These are phyloP conservation scores for Penicillium aurantiogriseum DNA, from an alignment of 2,329 filamentous ascomycete genomes.

Conservation along the genomic window DNA sequence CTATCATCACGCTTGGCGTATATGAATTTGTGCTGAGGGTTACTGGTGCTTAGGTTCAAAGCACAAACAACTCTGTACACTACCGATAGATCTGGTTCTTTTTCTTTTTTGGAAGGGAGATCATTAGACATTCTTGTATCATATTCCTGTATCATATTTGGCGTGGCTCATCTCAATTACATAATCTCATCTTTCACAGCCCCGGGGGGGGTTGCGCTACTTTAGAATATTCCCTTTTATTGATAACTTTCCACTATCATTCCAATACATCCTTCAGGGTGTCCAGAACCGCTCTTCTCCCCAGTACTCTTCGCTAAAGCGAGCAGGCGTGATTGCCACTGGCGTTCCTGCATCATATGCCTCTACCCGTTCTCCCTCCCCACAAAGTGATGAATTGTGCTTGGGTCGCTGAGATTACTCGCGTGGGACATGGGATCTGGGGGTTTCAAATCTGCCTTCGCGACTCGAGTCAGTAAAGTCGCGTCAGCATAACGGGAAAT, in stretches of 20 bases:
- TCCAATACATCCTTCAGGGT: neutral
- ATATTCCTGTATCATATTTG: neutral
- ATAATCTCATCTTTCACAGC: neutral
- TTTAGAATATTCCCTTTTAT: neutral
- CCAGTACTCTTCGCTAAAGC: neutral
- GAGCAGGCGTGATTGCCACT: neutral
- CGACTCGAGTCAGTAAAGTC: too few relatives aligned
- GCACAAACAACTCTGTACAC: neutral
- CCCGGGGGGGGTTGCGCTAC: neutral
- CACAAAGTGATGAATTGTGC: too few relatives aligned
- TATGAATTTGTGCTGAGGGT: slow-evolving; percentile 38
- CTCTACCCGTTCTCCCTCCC: too few relatives aligned
- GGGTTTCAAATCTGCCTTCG: too few relatives aligned
- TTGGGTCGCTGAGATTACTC: too few relatives aligned
- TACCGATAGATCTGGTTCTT: neutral
- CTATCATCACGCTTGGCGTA: slow-evolving; percentile 38
- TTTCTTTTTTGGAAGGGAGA: neutral
- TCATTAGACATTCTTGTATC: neutral
- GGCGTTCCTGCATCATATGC: neutral
- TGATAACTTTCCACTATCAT: neutral
- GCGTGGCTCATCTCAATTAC: neutral
- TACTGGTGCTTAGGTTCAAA: slow-evolving; percentile 6
- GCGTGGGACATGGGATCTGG: too few relatives aligned
- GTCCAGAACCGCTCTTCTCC: neutral
- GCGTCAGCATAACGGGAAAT: too few relatives aligned